Evolutionary conservation across 2,329 filamentous ascomycete genomes (phyloP), one percentile per base, ranked within the genome.

Genomic region (Aspergillus tamarii): DNA sequence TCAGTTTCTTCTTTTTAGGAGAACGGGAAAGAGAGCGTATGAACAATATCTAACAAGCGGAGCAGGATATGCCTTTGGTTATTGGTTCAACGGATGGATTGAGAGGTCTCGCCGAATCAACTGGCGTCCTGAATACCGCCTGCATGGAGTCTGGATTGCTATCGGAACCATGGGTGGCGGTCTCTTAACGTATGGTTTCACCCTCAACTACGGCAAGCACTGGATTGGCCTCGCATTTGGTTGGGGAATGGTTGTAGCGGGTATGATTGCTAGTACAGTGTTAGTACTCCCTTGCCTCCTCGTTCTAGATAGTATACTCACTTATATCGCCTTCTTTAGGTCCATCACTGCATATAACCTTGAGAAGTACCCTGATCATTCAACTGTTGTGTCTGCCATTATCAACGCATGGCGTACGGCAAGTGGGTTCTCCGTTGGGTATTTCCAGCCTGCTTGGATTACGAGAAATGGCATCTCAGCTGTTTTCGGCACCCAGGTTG

Each of bases 351-450:
- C 77, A 19, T 78, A 76, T 63, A 72, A 69, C 1, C 70, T 79
- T 3, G 77, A 79, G 30, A 77, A 75, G 54, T 78, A 76, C 58
- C 77, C 76, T 5, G 63, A 69, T 3, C 72, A 77, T 48, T 66
- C 77, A 2, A 76, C 77, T 1, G 66, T 69, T 6, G 76, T 78
- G 39, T 73, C 72, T 1, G 74, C 75, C 2, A 78, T 78, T 30
- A 67, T 79, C 57, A 79, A 79, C 60, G 75, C 77, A 68, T 78
- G 77, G 76, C 74, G 77, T 8, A 78, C 76, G 4, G 73, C 73
- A 12, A 76, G 77, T n/a, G 77, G 77, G 1, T 78, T 78, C 41
- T 70, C 74, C 0, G 76, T 79, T 23, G 75, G 69, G 16, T 79
- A 78, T 60, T 78, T 77, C 64, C 76, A 78, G 65, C 71, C 74